Evolutionary conservation across 805 yeast species (phyloP).

Genomic region (Ogataea salicorniae): DNA sequence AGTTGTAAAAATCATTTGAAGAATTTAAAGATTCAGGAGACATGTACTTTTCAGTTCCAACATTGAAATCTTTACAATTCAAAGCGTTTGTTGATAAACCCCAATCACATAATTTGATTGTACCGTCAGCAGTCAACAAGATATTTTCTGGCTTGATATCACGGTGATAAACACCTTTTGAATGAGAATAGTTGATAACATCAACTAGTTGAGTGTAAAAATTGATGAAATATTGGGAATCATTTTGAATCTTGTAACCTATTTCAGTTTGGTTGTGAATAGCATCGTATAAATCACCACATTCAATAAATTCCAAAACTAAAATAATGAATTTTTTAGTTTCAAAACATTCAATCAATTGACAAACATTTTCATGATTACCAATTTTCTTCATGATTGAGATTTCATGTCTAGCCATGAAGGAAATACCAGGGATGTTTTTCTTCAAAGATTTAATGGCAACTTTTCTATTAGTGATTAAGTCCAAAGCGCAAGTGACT

Average conservation of each 20-base stretch:
- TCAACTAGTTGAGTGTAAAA: constrained; percentile 44
- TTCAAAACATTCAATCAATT: constrained; percentile 53
- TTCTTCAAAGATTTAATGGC: constrained; percentile 53
- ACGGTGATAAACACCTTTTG: constrained; percentile 57
- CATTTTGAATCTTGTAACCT: constrained; percentile 24
- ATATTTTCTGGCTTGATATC: constrained; percentile 75
- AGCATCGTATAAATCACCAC: constrained; percentile 65
- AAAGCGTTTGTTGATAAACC: constrained; percentile 49
- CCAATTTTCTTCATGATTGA: constrained; percentile 37
- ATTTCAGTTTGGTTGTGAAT: constrained; percentile 29
- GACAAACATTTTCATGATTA: constrained; percentile 50
- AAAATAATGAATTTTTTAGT: constrained; percentile 46
- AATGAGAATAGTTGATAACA: constrained; percentile 53
- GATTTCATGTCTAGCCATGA: constrained; percentile 53
- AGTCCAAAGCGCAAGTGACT: constrained; percentile 49
- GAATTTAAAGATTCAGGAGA: constrained; percentile 42
- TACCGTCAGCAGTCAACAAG: constrained; percentile 44
- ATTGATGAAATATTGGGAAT: constrained; percentile 18
- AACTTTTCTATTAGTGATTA: constrained; percentile 30
- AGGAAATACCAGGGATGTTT: constrained; percentile 35
- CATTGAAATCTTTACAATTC: constrained; percentile 32
- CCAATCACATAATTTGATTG: constrained; percentile 68
- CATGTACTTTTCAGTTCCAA: constrained; percentile 59
- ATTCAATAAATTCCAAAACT: constrained; percentile 61
- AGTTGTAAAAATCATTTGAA: constrained; percentile 30